phyloP scores from a whole-genome alignment of 306 rosid genomes.

The Rubus parviflorus region DNA sequence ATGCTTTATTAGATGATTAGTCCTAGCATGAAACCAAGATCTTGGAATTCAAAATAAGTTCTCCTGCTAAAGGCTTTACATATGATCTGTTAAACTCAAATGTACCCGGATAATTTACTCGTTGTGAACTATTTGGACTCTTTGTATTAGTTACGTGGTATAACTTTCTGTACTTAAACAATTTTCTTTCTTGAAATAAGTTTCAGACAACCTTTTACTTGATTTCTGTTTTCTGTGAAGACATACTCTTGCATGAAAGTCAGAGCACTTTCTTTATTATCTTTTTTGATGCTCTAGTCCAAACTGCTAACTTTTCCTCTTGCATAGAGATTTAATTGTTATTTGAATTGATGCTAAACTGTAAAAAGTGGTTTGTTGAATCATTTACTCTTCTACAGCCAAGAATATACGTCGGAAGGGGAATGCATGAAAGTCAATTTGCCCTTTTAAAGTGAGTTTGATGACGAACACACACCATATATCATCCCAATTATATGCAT shows the following conservation, averaged over 20 bases:
- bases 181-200: not conserved
- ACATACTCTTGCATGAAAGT: not conserved
- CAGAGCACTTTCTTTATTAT: not conserved
- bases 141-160: not conserved
- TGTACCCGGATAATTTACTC: not conserved
- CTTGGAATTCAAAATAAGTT: not conserved
- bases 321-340: conserved; percentile 8
- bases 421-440: conserved; percentile 98
- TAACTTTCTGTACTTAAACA: not conserved
- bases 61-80: not conserved
- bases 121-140: not conserved
- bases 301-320: not conserved
- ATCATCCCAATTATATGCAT: conserved; percentile 20
- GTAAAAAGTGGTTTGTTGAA: conserved; percentile 16
- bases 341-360: not conserved
- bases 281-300: not conserved
- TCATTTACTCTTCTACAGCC: conserved; percentile 60
- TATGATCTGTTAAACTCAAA: conserved; percentile 6
- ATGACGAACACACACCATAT: conserved; percentile 8
- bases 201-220: not conserved
- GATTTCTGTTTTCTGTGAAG: not conserved
- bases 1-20: not conserved
- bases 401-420: conserved; percentile 88
- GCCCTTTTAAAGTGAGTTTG: conserved; percentile 82
- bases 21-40: not conserved